A percentile compares a stretch with the other conserved stretches of the same genome.
Evolutionary conservation across 352 stramenopile species (phyloP).

Genomic region (Lagenidium giganteum): DNA sequence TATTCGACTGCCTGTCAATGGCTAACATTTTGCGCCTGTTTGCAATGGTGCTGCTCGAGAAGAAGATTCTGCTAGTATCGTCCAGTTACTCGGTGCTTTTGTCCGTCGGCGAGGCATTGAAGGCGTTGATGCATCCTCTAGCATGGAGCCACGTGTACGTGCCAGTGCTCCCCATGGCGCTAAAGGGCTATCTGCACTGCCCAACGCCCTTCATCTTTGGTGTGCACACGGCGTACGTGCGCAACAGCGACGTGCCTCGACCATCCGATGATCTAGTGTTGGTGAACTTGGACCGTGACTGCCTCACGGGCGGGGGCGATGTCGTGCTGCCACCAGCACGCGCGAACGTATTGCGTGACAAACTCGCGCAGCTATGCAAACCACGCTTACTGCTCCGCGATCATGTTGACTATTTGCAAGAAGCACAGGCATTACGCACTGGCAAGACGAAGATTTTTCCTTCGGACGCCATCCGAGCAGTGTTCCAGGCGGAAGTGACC

Average conservation of each 20-base stretch:
- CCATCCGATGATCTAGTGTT: conserved; percentile 43
- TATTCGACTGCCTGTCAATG: conserved; percentile 57
- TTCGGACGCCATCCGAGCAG: conserved; percentile 15
- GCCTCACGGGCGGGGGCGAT: conserved; percentile 40
- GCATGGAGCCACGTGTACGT: conserved; percentile 79
- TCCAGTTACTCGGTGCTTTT: conserved; percentile 66
- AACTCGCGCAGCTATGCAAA: conserved; percentile 33
- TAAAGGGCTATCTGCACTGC: conserved; percentile 69
- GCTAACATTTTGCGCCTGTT: conserved; percentile 58
- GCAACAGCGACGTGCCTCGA: conserved; percentile 35
- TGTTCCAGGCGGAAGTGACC: conserved; percentile 35
- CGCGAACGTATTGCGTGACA: conserved; percentile 28
- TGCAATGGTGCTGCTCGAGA: conserved; percentile 55
- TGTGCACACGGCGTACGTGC: conserved; percentile 54
- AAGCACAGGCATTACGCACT: neutral
- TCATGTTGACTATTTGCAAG: conserved; percentile 15
- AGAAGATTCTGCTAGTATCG: conserved; percentile 68
- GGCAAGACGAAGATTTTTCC: too few species aligned
- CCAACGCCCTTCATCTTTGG: conserved; percentile 79
- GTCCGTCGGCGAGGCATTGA: conserved; percentile 45
- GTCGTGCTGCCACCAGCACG: conserved; percentile 29
- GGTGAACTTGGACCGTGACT: conserved; percentile 54
- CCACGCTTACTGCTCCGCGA: conserved; percentile 30
- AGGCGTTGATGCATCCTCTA: conserved; percentile 47
- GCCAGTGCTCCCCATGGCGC: conserved; percentile 47